Evolutionary conservation across 495 filamentous ascomycete genomes (phyloP).

Genomic region (Penicillium paradoxum): DNA sequence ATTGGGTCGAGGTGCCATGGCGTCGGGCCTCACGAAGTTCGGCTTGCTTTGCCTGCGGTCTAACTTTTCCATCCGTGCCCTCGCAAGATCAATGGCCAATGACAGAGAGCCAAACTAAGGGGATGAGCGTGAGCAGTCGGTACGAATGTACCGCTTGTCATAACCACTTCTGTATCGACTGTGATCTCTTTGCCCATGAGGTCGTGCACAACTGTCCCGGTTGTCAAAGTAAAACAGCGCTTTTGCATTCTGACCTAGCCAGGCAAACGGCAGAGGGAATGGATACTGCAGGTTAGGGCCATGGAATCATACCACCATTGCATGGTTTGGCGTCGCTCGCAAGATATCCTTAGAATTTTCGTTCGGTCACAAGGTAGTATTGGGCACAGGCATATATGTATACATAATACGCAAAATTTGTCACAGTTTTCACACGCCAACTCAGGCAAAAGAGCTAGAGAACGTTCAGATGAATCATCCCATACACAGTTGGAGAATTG

Average conservation of each 20-base stretch:
- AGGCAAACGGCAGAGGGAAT: conserved; percentile 19
- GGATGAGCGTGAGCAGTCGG: conserved; percentile 77
- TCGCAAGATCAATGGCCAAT: conserved; percentile 33
- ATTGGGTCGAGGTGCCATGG: conserved; percentile 91
- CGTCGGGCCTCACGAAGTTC: conserved; percentile 49
- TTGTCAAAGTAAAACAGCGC: conserved; percentile 61
- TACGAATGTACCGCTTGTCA: conserved; percentile 82
- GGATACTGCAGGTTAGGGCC: conserved; percentile 28
- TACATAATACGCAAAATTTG: not conserved
- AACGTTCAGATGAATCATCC: too few relatives aligned
- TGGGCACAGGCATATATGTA: not conserved
- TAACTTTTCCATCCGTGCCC: conserved; percentile 48
- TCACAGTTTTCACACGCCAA: not conserved
- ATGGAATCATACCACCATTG: conserved; percentile 9
- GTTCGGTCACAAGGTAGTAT: not conserved
- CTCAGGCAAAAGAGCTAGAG: not conserved
- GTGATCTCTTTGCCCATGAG: conserved; percentile 91
- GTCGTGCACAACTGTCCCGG: conserved; percentile 93
- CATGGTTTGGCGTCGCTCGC: conserved; percentile 16
- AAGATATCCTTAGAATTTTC: conserved; percentile 1
- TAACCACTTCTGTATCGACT: conserved; percentile 95
- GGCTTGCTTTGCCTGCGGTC: conserved; percentile 48
- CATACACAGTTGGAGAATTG: too few relatives aligned
- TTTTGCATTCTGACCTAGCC: not conserved
- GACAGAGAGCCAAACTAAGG: conserved; percentile 41